A percentile compares a stretch with the other conserved stretches of the same genome.
phyloP scores from a whole-genome alignment of 1,284 basidiomycete species.

The Lignosus rhinocerotis region DNA sequence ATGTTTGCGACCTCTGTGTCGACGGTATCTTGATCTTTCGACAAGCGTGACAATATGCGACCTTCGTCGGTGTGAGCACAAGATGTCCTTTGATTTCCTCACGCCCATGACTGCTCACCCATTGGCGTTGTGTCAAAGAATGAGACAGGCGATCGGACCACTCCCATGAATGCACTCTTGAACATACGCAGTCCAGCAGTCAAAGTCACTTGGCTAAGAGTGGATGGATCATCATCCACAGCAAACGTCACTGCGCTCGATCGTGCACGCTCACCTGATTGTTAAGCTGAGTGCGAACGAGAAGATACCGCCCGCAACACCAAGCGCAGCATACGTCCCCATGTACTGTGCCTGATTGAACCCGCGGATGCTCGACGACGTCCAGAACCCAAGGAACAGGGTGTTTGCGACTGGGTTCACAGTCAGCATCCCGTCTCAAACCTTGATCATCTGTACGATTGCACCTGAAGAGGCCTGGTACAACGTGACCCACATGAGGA shows the following conservation, averaged over 20 bases:
- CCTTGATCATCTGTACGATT: not conserved
- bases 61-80: constrained; percentile 38
- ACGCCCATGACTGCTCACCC: constrained; percentile 39
- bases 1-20: constrained; percentile 50
- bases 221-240: not conserved
- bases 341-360: constrained; percentile 65
- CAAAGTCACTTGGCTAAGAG: constrained; percentile 53
- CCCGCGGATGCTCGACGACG: constrained; percentile 38
- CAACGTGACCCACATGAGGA: constrained; percentile 35
- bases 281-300: constrained; percentile 55
- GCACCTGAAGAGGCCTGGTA: constrained; percentile 34
- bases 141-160: constrained; percentile 67
- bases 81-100: not conserved
- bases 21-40: constrained; percentile 64
- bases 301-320: constrained; percentile 55
- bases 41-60: constrained; percentile 57
- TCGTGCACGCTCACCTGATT: constrained; percentile 44
- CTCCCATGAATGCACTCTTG: constrained; percentile 51
- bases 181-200: constrained; percentile 65
- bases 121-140: constrained; percentile 87
- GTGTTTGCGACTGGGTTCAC: constrained; percentile 36
- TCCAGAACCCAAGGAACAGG: constrained; percentile 45
- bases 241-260: not conserved
- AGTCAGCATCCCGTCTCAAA: not conserved
- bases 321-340: constrained; percentile 67